Evolutionary conservation across 352 stramenopile genomes (phyloP), one percentile per base, ranked within the genome.

Genomic region (Pythium grandisporangium): DNA sequence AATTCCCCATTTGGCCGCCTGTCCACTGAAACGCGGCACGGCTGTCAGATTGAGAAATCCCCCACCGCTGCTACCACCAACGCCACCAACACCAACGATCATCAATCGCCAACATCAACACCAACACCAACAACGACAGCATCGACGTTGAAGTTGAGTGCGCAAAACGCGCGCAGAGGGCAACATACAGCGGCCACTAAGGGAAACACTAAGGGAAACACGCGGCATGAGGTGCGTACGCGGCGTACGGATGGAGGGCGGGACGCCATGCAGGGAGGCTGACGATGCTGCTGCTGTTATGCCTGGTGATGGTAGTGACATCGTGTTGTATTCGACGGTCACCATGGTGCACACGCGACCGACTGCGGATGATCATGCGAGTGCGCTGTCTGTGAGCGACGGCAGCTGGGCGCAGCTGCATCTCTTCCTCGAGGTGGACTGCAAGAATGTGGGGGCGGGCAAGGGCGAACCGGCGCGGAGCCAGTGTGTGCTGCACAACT

Each of bases 331-430:
- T 37, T 66, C 60, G 32, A 54, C 60, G 1, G 50, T 70, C 39
- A 55, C 60, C 8, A 42, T 61, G 29, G 60, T 70, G 23, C 63
- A 60, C 35, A 51, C 29, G 20, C 24, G 16, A 11, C 37, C 19
- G 14, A 43, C 5, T 32, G 39, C 37, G n/a, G 33, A 30, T 34
- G 25, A 21, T 11, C 14, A 41, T 4, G 45, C 36, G 21, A 30
- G 33, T 4, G 47, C 37, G 8, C 33, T 50, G 25, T 22, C 52
- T 12, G 48, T 80, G 11, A 61, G 62, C 11, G 47, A 64, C 14
- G 70, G 64, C 21, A 63, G 53, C 13, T 73, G 57, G 67, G 57
- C 70, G 7, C 70, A 79, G 30, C 40, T 81, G 20, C 67, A 84
- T 33, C 30, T 84, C 12, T 79, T 73, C 19, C 48, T 70, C 4